Percentiles rank a stretch among this genome's conserved stretches.
phyloP scores from a whole-genome alignment of 768 basidiomycete genomes.

The Tricholomella constricta region DNA sequence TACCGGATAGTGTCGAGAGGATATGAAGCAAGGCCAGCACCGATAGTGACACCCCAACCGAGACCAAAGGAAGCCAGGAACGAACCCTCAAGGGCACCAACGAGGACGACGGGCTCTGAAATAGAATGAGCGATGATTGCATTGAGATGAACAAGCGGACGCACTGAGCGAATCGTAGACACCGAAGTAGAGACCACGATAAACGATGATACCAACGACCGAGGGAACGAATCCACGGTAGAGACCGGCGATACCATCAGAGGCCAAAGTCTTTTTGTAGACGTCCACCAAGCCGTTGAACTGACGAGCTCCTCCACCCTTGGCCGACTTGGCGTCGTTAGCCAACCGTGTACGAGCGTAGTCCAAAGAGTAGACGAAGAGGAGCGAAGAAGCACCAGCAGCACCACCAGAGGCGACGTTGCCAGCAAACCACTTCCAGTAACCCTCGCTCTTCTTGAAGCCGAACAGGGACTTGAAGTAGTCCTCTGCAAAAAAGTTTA shows the following conservation, averaged over 20 bases:
- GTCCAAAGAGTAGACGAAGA: slow-evolving; percentile 99
- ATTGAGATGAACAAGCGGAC: slow-evolving; percentile 30
- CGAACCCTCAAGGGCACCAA: slow-evolving; percentile 92
- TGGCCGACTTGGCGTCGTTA: slow-evolving; percentile 95
- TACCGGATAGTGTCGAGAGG: slow-evolving; percentile 91
- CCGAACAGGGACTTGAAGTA: slow-evolving; percentile 99
- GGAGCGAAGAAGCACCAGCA: slow-evolving; percentile 96
- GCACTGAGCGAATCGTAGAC: slow-evolving; percentile 91
- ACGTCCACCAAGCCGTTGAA: slow-evolving; percentile 99
- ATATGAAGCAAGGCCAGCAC: slow-evolving; percentile 98
- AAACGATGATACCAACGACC: slow-evolving; percentile 98
- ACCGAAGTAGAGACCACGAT: slow-evolving; percentile 99
- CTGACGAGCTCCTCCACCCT: slow-evolving; percentile 89
- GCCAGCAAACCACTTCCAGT: slow-evolving; percentile 98
- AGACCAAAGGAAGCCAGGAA: slow-evolving; percentile 97
- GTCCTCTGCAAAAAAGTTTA: slow-evolving; percentile 63
- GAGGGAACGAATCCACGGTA: slow-evolving; percentile 99
- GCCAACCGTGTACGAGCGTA: slow-evolving; percentile 99
- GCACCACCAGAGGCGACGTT: slow-evolving; percentile 99
- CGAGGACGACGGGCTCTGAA: slow-evolving; percentile 93
- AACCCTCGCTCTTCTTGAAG: slow-evolving; percentile 97
- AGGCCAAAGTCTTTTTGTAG: slow-evolving; percentile 95
- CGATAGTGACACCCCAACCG: slow-evolving; percentile 99
- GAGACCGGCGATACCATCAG: slow-evolving; percentile 97
- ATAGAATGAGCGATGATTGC: slow-evolving; percentile 23